Evolutionary conservation across 768 basidiomycete genomes (phyloP).

Genomic region (Naganishia vaughanmartiniae): DNA sequence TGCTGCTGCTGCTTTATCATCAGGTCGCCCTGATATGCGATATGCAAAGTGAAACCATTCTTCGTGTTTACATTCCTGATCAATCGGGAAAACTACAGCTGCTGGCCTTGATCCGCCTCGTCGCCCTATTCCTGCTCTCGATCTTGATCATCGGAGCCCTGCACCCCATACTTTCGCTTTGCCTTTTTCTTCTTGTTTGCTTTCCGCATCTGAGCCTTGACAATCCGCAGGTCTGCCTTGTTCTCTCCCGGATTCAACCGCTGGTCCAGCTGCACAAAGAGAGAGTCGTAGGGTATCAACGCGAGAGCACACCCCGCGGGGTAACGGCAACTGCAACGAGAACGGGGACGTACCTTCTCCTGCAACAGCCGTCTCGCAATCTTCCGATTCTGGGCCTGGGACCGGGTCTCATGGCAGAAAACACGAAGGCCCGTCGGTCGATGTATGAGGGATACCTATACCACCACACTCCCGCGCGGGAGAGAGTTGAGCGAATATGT

Average conservation of each 20-base stretch:
- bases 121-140: too few relatives aligned
- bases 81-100: too few relatives aligned
- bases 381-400: slow-evolving; percentile 72
- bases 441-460: slow-evolving; percentile 77
- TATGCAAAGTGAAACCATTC: too few relatives aligned
- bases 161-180: slow-evolving; percentile 67
- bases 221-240: slow-evolving; percentile 65
- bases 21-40: too few relatives aligned
- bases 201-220: slow-evolving; percentile 73
- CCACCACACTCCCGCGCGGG: too few relatives aligned
- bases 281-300: slow-evolving; percentile 16
- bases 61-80: too few relatives aligned
- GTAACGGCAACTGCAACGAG: too few relatives aligned
- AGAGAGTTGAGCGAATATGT: too few relatives aligned
- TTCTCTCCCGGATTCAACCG: slow-evolving; percentile 73
- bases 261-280: slow-evolving; percentile 62
- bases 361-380: slow-evolving; percentile 69
- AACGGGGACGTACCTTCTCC: slow-evolving; percentile 65
- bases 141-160: too few relatives aligned
- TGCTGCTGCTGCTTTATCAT: slow-evolving; percentile 1
- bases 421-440: slow-evolving; percentile 84
- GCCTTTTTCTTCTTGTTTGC: slow-evolving; percentile 73
- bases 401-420: slow-evolving; percentile 82
- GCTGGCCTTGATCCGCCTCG: too few relatives aligned
- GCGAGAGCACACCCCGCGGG: too few relatives aligned